Conservation (phyloP, 2,329 filamentous ascomycete species). For the Colletotrichum sansevieriae region DNA sequence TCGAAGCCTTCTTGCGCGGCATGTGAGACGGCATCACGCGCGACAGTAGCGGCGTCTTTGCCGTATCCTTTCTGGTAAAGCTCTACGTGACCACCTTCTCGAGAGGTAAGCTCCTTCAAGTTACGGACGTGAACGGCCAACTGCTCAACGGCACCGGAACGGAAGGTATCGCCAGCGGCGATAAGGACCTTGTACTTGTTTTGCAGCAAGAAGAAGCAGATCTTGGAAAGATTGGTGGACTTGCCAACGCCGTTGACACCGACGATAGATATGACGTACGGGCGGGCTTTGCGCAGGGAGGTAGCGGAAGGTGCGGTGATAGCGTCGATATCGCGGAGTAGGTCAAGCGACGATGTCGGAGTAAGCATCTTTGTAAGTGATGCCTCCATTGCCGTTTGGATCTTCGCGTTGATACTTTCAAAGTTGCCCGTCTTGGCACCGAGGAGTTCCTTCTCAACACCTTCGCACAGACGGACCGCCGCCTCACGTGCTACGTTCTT, state of each 20-base stretch:
- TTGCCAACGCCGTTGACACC: constrained; percentile 99
- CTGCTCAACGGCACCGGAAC: constrained; percentile 96
- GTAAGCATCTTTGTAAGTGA: constrained; percentile 96
- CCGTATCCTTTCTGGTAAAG: constrained; percentile 98
- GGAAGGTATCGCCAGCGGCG: constrained; percentile 95
- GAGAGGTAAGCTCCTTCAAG: constrained; percentile 85
- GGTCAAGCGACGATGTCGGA: constrained; percentile 92
- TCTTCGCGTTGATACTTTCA: constrained; percentile 86
- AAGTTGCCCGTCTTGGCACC: constrained; percentile 94
- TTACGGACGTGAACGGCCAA: constrained; percentile 95
- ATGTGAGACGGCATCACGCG: constrained; percentile 90
- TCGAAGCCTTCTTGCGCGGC: constrained; percentile 84
- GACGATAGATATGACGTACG: constrained; percentile 98
- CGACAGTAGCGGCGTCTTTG: constrained; percentile 95
- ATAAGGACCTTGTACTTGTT: constrained; percentile 97
- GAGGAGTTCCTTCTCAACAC: constrained; percentile 89
- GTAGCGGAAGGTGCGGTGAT: constrained; percentile 76
- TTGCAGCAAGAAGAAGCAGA: constrained; percentile 96
- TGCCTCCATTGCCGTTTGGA: constrained; percentile 89
- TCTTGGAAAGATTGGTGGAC: constrained; percentile 97
- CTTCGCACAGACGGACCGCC: constrained; percentile 89
- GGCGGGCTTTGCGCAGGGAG: constrained; percentile 75
- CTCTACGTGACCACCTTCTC: constrained; percentile 88
- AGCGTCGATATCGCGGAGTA: constrained; percentile 91
- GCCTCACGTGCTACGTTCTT: constrained; percentile 98